Conservation (phyloP, 1,284 basidiomycete genomes). For the Malassezia obtusa region DNA sequence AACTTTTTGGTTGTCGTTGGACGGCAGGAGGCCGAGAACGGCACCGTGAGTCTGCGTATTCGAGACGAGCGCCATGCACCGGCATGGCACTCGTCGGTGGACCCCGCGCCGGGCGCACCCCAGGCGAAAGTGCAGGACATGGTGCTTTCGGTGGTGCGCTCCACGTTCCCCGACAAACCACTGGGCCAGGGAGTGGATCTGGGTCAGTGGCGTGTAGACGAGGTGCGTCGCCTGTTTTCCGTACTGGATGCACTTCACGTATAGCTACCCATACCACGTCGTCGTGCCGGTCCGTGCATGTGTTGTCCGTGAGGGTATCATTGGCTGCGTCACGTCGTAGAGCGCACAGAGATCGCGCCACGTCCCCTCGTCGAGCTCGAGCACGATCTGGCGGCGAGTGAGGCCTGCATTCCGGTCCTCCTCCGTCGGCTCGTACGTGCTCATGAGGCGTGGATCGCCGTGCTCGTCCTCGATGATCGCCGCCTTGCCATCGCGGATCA, state of each 20-base stretch:
- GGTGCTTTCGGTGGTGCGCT: neutral
- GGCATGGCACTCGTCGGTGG: slow-evolving; percentile 1
- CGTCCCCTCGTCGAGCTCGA: slow-evolving; percentile 72
- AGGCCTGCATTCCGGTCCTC: slow-evolving; percentile 60
- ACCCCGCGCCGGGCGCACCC: neutral
- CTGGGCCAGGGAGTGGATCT: slow-evolving; percentile 15
- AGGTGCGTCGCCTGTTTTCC: slow-evolving; percentile 21
- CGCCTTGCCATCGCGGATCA: slow-evolving; percentile 72
- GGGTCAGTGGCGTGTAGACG: slow-evolving; percentile 19
- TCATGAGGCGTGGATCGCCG: slow-evolving; percentile 59
- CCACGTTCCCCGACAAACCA: slow-evolving; percentile 6
- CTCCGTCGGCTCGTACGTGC: slow-evolving; percentile 38
- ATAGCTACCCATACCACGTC: slow-evolving; percentile 13
- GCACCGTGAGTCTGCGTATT: slow-evolving; percentile 29
- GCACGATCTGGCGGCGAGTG: slow-evolving; percentile 66
- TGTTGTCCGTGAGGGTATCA: slow-evolving; percentile 48
- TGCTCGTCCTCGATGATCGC: slow-evolving; percentile 53
- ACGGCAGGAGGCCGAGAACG: slow-evolving; percentile 26
- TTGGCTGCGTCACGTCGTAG: slow-evolving; percentile 60
- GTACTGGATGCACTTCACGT: slow-evolving; percentile 23
- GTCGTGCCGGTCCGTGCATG: neutral
- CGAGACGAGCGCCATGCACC: slow-evolving; percentile 21
- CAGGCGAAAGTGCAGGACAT: slow-evolving; percentile 4
- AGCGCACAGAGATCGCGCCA: slow-evolving; percentile 72
- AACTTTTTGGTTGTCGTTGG: slow-evolving; percentile 44